Evolutionary conservation across 352 stramenopile species (phyloP).

Genomic region (Globisporangium rhizosaccharum): DNA sequence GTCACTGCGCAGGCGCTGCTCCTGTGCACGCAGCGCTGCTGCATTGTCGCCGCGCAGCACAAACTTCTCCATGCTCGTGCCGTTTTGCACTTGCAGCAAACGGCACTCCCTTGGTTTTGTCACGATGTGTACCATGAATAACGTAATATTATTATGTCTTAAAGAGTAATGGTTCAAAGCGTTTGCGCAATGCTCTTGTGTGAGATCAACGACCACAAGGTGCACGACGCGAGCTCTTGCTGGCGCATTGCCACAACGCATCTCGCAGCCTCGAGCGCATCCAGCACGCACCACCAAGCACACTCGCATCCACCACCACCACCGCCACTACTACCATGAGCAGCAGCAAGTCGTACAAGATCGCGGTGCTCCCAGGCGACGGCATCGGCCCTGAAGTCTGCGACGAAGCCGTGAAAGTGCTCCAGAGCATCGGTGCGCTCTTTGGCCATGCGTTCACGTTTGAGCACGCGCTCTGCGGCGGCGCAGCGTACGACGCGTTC

Average conservation of each 20-base stretch:
- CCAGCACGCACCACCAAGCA: neutral
- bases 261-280: constrained; percentile 11
- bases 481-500: constrained; percentile 91
- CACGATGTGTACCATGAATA: neutral
- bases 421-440: constrained; percentile 76
- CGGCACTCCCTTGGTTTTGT: no score
- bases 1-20: constrained; percentile 3
- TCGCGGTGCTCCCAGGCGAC: constrained; percentile 96
- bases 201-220: no score
- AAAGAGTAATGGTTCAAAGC: no score
- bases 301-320: neutral
- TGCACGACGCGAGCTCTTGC: no score
- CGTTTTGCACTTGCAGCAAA: no score
- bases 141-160: constrained; percentile 1
- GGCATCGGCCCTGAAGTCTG: constrained; percentile 99
- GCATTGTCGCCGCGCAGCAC: constrained; percentile 50
- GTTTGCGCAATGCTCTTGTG: no score
- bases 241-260: constrained; percentile 7
- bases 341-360: constrained; percentile 52
- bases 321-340: constrained; percentile 18
- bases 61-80: constrained; percentile 46
- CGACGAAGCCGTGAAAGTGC: constrained; percentile 88
- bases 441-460: constrained; percentile 92
- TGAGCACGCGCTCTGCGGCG: constrained; percentile 93
- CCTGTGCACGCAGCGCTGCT: constrained; percentile 18